Evolutionary conservation across 2,329 filamentous ascomycete genomes (phyloP).

Genomic region (Fusarium euwallaceae): DNA sequence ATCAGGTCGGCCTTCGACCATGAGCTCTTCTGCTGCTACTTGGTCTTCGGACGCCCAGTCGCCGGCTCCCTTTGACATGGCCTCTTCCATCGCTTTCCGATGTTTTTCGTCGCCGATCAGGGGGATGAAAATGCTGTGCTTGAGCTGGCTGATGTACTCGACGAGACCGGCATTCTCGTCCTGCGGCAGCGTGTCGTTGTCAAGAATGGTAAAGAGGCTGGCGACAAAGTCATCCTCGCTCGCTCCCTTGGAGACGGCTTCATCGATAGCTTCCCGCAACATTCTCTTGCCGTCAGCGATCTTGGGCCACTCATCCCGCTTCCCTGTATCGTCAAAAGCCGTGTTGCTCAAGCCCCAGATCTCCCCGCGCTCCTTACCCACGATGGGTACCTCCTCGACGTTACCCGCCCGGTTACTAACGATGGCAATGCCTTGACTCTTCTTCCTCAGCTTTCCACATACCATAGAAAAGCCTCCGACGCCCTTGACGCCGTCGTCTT

Average conservation of each 20-base stretch:
- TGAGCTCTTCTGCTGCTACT: slow-evolving; percentile 52
- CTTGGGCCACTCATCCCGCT: slow-evolving; percentile 70
- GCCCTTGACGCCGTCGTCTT: slow-evolving; percentile 66
- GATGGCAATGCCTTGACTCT: slow-evolving; percentile 68
- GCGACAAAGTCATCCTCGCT: slow-evolving; percentile 64
- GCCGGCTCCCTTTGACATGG: slow-evolving; percentile 53
- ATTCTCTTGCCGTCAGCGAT: slow-evolving; percentile 65
- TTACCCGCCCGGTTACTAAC: slow-evolving; percentile 71
- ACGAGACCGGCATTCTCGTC: slow-evolving; percentile 61
- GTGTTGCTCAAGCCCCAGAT: slow-evolving; percentile 75
- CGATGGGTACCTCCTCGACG: slow-evolving; percentile 68
- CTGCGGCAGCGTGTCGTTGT: slow-evolving; percentile 67
- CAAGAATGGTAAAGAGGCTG: slow-evolving; percentile 67
- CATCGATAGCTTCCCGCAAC: slow-evolving; percentile 58
- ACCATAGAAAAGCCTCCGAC: slow-evolving; percentile 77
- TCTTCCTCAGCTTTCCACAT: slow-evolving; percentile 69
- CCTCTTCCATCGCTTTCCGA: slow-evolving; percentile 59
- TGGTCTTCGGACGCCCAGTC: slow-evolving; percentile 56
- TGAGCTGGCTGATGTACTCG: slow-evolving; percentile 66
- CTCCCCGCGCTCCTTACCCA: slow-evolving; percentile 64
- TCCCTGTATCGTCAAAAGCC: slow-evolving; percentile 60
- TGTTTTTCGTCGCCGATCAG: slow-evolving; percentile 65
- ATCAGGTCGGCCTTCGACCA: slow-evolving; percentile 56
- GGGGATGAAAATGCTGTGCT: slow-evolving; percentile 73
- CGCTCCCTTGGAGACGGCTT: slow-evolving; percentile 53